These are phyloP conservation scores for Sphaerulina musiva DNA, from an alignment of 2,329 filamentous ascomycete species.

Conservation along the genomic window DNA sequence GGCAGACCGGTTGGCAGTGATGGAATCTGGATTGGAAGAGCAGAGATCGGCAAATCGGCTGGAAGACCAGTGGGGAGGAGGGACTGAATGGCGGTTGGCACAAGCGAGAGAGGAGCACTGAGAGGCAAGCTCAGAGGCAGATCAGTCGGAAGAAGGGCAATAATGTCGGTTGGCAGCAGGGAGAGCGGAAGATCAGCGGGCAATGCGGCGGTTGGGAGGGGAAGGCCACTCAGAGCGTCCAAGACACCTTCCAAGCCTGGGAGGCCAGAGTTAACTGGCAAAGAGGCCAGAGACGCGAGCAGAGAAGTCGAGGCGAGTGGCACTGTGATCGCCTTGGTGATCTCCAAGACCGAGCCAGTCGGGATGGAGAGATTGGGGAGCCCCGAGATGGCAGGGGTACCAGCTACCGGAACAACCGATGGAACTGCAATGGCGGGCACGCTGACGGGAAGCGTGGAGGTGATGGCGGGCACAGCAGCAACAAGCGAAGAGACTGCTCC, in stretches of 20 bases:
- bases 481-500: not conserved
- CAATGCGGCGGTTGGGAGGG: constrained; percentile 4
- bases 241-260: constrained; percentile 1
- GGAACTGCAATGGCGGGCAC: not conserved
- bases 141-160: constrained; percentile 2
- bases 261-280: constrained; percentile 9
- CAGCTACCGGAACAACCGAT: not conserved
- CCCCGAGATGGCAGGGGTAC: not conserved
- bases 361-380: constrained; percentile 8
- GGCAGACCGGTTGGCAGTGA: constrained; percentile 6
- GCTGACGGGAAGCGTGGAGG: not conserved
- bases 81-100: constrained; percentile 5
- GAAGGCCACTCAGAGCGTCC: constrained; percentile 1
- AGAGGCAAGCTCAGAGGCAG: constrained; percentile 8
- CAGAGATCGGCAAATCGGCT: constrained; percentile 8
- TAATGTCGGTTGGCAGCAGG: constrained; percentile 1
- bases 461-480: not conserved
- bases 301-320: constrained; percentile 9
- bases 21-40: constrained; percentile 4
- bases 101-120: constrained; percentile 6
- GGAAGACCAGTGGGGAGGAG: constrained; percentile 6
- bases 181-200: constrained; percentile 4
- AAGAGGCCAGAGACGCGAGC: constrained; percentile 4
- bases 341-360: constrained; percentile 1
- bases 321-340: constrained; percentile 4